Base-by-base conservation (phyloP, 2,329 filamentous ascomycete species). In the Penicillium sp. region DNA sequence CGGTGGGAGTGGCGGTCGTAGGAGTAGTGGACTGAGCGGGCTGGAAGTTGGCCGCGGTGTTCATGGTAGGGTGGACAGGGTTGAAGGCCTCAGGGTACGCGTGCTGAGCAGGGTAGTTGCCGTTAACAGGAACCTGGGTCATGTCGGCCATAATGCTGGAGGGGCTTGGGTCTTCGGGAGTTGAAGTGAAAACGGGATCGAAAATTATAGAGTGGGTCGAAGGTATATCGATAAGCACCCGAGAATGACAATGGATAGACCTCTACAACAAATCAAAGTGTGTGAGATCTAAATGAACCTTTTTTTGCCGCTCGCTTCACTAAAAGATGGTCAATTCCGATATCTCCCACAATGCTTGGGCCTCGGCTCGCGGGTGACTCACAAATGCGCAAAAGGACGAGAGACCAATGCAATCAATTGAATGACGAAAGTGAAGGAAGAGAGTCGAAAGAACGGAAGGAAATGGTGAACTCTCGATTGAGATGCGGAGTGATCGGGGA, bases 61-160 rank as follows among this genome's bases (percentile, higher is more conserved):
- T 75, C 57, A 72, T 67, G 50, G 68, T 65, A 50, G 67, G 66
- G 60, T 70, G 70, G 23, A 68, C 64, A 54, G 69, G 69, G 60
- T 71, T 70, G 64, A 74, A 77, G 37, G 69, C 69, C 43, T 76
- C 74, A 25, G 70, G 65, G 59, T 76, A 77, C 10, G 65, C 69
- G 55, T 75, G 74, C 62, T 76, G 75, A 56, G 69, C 65, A 61
- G 72, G 70, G 62, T 73, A 77, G 66, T 67, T 75, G 66, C 76
- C 76, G 67, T 78, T 78, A 49, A 77, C 65, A 54, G 75, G 72
- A 67, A 70, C 65, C 61, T 76, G 73, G 55, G 70, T 70, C 58
- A 73, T 71, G 64, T 76, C 74, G 69, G 74, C 70, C 75, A 77
- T 77, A 61, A 61, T 54, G 58, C 47, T 61, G 50, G 53, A 56